These are phyloP conservation scores for Saxispiralis lemnorum DNA, from an alignment of 495 filamentous ascomycete species.

Conservation along the genomic window DNA sequence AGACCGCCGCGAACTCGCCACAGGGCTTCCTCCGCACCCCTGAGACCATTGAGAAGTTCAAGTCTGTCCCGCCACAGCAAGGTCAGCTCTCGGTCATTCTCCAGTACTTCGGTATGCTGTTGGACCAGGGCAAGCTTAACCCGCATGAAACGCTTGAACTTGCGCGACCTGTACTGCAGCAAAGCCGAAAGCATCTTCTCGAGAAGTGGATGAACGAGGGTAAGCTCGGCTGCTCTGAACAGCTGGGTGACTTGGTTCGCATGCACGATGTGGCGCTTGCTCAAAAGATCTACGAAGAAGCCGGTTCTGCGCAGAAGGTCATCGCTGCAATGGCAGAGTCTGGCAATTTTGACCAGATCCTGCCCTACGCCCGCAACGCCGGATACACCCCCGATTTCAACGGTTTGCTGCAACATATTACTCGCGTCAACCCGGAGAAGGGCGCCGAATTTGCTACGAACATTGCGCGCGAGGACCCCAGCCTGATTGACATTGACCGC, in stretches of 20 bases:
- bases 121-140: conserved; percentile 88
- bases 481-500: conserved; percentile 80
- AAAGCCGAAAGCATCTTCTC: conserved; percentile 84
- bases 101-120: conserved; percentile 91
- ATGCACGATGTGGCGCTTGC: conserved; percentile 76
- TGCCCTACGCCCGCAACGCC: conserved; percentile 66
- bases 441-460: conserved; percentile 81
- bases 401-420: conserved; percentile 75
- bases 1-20: conserved; percentile 89
- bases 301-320: conserved; percentile 77
- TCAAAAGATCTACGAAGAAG: conserved; percentile 67
- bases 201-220: conserved; percentile 96
- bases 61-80: conserved; percentile 55
- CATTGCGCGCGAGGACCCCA: conserved; percentile 69
- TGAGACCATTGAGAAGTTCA: conserved; percentile 88
- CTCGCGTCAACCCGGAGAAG: conserved; percentile 77
- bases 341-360: conserved; percentile 87
- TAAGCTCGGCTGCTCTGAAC: conserved; percentile 88
- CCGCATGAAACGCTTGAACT: conserved; percentile 86
- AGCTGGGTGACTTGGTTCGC: conserved; percentile 84
- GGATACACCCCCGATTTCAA: conserved; percentile 88
- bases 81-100: conserved; percentile 81
- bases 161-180: conserved; percentile 74
- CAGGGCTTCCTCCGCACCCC: conserved; percentile 85
- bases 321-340: conserved; percentile 89